Base-by-base conservation (phyloP, 2,329 filamentous ascomycete species). In the Colletotrichum cereale region DNA sequence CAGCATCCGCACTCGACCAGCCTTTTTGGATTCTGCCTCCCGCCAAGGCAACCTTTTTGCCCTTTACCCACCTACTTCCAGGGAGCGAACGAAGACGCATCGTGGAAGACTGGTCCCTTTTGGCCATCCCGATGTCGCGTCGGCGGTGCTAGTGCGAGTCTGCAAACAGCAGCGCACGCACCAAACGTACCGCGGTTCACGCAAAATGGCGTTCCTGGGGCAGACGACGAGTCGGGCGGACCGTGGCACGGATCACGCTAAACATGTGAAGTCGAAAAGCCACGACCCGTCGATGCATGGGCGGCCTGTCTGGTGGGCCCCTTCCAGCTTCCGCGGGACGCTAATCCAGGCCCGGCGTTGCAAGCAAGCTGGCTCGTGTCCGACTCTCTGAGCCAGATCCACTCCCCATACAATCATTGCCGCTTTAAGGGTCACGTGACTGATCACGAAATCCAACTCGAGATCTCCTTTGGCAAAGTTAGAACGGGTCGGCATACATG, bases 241-340 rank as follows among this genome's bases (percentile, higher is more conserved):
- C 48, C 21, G 26, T 29, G 34, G 67, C 70, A 71, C 70, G 62
- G 70, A 61, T 67, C 70, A 62, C 48, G 31, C 40, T 62, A 60
- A 65, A 34, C 67, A 72, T 72, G 70, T 71, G 70, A 72, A 72
- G 67, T 62, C 36, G 36, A 57, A 57, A 67, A 71, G 68, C 64
- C 56, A 71, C 64, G n/a, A 26, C n/a, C 53, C 66, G 42, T 26
- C 29, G 57, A 26, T 16, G 65, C 57, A 71, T 63, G 50, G 68
- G 52, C 58, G 42, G 65, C 57, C 36, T 58, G 36, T 18, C 29
- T 38, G 44, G 69, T 60, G 66, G 60, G 48, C 5, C 47, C 47
- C 40, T 72, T 62, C 61, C 70, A 65, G 31, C 70, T 66, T 72
- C 70, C 70, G 66, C 70, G 69, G 64, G 5, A 55, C 52, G 60